phyloP scores from a whole-genome alignment of 2,329 filamentous ascomycete species.

The Alternaria sp. region DNA sequence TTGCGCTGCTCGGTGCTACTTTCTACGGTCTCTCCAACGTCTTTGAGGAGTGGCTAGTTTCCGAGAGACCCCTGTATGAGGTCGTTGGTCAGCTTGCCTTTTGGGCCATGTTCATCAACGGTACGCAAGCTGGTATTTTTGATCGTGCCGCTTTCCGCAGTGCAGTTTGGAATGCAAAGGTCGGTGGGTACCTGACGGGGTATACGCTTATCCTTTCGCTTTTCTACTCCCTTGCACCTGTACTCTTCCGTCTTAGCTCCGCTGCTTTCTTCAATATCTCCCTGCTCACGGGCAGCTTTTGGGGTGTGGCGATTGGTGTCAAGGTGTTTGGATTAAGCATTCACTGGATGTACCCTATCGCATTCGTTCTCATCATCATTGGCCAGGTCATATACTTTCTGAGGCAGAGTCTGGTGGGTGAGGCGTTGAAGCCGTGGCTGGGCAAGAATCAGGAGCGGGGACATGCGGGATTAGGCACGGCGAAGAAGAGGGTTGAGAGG shows the following conservation, averaged over 20 bases:
- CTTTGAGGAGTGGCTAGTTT: conserved; percentile 93
- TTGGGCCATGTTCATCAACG: conserved; percentile 90
- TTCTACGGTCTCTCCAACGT: conserved; percentile 93
- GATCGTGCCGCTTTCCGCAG: conserved; percentile 74
- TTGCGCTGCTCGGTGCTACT: conserved; percentile 86
- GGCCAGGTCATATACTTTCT: conserved; percentile 90
- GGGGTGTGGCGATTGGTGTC: conserved; percentile 92
- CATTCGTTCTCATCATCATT: conserved; percentile 89
- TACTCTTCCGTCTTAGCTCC: conserved; percentile 86
- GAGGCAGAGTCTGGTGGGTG: conserved; percentile 80
- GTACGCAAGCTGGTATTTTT: conserved; percentile 88
- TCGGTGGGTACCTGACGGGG: conserved; percentile 85
- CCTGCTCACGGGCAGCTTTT: conserved; percentile 93
- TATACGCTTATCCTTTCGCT: conserved; percentile 83
- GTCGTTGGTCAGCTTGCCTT: conserved; percentile 90
- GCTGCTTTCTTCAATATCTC: conserved; percentile 98
- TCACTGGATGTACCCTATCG: conserved; percentile 93
- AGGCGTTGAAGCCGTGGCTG: conserved; percentile 94
- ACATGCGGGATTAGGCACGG: conserved; percentile 41
- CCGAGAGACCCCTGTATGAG: conserved; percentile 86
- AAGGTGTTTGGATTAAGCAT: conserved; percentile 81
- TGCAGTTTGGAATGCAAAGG: conserved; percentile 56
- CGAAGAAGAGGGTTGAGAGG: conserved; percentile 42
- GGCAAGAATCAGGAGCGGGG: conserved; percentile 79
- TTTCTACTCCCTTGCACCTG: conserved; percentile 87